Percentiles rank a stretch among this genome's conserved stretches.
Evolutionary conservation across 768 basidiomycete genomes (phyloP).

Genomic region (Trametes sanguinea): DNA sequence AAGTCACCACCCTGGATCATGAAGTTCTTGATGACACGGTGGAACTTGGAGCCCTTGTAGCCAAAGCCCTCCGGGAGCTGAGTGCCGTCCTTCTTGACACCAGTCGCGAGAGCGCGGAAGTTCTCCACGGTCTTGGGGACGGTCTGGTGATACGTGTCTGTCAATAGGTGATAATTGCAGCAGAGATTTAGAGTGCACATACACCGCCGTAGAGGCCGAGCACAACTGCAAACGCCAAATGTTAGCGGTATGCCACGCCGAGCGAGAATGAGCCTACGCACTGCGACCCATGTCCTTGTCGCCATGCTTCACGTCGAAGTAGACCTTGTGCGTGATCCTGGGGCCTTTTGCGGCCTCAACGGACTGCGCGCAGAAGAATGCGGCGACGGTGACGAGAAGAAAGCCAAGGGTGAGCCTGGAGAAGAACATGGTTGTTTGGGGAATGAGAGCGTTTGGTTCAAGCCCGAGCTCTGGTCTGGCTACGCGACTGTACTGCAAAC

Average conservation of each 20-base stretch:
- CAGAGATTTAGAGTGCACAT: constrained; percentile 16
- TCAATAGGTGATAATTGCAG: neutral
- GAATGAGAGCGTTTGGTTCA: constrained; percentile 17
- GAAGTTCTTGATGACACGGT: constrained; percentile 93
- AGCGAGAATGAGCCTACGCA: constrained; percentile 37
- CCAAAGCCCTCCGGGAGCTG: constrained; percentile 73
- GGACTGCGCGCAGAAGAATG: constrained; percentile 69
- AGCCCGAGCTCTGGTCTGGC: neutral
- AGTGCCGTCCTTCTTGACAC: constrained; percentile 75
- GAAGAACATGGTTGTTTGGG: constrained; percentile 49
- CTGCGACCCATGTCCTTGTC: constrained; percentile 82
- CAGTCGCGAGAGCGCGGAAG: constrained; percentile 91
- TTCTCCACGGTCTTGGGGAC: constrained; percentile 97
- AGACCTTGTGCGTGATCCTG: constrained; percentile 89
- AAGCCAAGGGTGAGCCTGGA: constrained; percentile 63
- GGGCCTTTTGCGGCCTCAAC: constrained; percentile 86
- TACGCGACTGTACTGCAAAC: constrained; percentile 14
- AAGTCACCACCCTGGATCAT: constrained; percentile 99
- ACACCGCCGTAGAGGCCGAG: constrained; percentile 92
- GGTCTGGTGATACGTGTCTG: constrained; percentile 48
- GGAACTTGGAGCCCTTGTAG: constrained; percentile 96
- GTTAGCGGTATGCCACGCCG: constrained; percentile 16
- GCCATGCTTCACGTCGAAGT: constrained; percentile 94
- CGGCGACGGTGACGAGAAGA: constrained; percentile 61
- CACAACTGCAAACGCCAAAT: constrained; percentile 49